These are phyloP conservation scores for Picea glauca DNA, from an alignment of 75 land plant species.

Conservation along the genomic window DNA sequence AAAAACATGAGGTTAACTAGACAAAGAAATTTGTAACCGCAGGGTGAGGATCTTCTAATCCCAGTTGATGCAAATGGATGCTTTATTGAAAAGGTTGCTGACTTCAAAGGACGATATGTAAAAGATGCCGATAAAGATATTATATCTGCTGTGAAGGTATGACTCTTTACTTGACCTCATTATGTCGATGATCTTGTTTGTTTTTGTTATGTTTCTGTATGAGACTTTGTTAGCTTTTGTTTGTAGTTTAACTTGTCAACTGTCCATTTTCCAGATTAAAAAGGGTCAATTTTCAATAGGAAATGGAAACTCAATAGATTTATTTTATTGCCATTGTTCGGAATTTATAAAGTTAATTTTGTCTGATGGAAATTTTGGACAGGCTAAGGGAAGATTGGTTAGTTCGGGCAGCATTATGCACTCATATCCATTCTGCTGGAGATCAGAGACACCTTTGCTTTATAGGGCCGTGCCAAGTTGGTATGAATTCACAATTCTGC, in stretches of 20 bases:
- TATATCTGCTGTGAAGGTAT: conserved; percentile 78
- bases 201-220: no score
- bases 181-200: no score
- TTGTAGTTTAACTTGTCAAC: no score
- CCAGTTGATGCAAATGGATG: conserved; percentile 96
- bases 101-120: conserved; percentile 82
- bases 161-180: not conserved
- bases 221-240: no score
- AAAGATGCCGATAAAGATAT: conserved; percentile 97
- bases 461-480: conserved; percentile 99
- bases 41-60: conserved; percentile 77
- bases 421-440: conserved; percentile 98
- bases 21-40: no score
- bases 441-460: conserved; percentile 96
- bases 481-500: conserved; percentile 25
- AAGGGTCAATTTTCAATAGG: no score
- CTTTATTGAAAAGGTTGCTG: conserved; percentile 66
- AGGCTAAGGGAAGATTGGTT: conserved; percentile 86
- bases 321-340: no score
- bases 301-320: no score
- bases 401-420: conserved; percentile 74
- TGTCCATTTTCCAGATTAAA: no score
- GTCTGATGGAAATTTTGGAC: not conserved
- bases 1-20: no score
- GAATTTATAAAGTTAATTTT: no score